Conservation (phyloP, 2,329 filamentous ascomycete species). For the Phyllosticta paracitricarpa region DNA sequence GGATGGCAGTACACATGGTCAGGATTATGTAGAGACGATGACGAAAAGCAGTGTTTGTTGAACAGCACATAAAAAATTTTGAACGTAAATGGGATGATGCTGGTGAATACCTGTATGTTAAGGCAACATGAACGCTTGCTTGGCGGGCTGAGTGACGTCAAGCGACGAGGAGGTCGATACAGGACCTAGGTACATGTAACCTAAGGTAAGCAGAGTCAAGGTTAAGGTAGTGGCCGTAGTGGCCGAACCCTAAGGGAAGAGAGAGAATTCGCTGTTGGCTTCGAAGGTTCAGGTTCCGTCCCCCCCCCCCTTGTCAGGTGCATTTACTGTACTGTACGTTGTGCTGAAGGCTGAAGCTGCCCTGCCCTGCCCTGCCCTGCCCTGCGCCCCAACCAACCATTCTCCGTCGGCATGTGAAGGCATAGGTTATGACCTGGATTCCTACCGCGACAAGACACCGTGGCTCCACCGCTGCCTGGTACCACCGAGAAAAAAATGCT, state of each 20-base stretch:
- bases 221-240: neutral
- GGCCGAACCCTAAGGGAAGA: neutral
- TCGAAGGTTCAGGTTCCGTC: neutral
- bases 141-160: neutral
- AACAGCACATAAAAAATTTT: neutral
- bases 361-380: neutral
- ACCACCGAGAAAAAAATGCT: neutral
- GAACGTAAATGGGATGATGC: neutral
- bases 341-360: neutral
- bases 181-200: too few relatives aligned
- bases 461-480: neutral
- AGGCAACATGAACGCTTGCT: neutral
- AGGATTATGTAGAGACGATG: neutral
- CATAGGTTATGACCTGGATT: neutral
- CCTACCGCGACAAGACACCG: conserved; percentile 1
- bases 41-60: neutral
- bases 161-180: neutral
- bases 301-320: neutral
- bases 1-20: neutral
- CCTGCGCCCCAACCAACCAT: neutral
- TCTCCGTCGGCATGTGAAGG: neutral
- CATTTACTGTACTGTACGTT: too few relatives aligned
- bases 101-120: neutral
- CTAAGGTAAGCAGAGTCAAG: neutral
- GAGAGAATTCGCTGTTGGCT: neutral